Evolutionary conservation across 306 rosid species (phyloP), one percentile per base, ranked within the genome.

Genomic region (Trichosanthes cucumerina): DNA sequence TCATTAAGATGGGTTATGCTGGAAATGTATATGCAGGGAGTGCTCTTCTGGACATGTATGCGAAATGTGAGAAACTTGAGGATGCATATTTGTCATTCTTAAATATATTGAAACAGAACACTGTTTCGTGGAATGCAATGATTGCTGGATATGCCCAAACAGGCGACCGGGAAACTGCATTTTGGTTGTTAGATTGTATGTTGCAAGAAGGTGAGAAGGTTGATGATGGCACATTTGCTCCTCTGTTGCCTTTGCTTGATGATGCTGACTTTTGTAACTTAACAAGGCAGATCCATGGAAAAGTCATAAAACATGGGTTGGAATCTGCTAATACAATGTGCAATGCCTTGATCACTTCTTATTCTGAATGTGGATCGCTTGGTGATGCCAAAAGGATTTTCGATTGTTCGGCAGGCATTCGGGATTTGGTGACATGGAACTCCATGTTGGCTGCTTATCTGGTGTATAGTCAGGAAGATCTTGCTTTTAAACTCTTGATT

Each of bases 31-130:
- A 88, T 68, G 84, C 89, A 0, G 89, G 90, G 11, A 90, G 96
- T 85, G 90, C 96, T 10, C 96, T 91, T 65, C 50, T 90, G 83
- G 98, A 93, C 62, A 90, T 93, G 98, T 91, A 90, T 86, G 91
- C 94, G 9, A 93, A 93, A 83, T 90, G 98, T 81, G 86, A 82
- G 75, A 89, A 87, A 63, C 82, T 86, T 84, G 94, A 83, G 80
- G 93, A 91, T 24, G 98, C 93, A 0, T 79, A 24, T 70, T 36
- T 60, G 66, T 88, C 87, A 41, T 88, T 93, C 38, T 21, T 54
- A 36, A 54, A 41, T 47, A 83, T 93, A 84, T 91, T 88, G 0
- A 86, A 86, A 44, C 85, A 80, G 12, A 91, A 89, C 50, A 58
- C 80, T 8, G 90, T 90, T 12, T 88, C 96, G 0, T 93, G 98